Base-by-base conservation (phyloP, 1,284 basidiomycete genomes). In the Cutaneotrichosporon cavernicola region DNA sequence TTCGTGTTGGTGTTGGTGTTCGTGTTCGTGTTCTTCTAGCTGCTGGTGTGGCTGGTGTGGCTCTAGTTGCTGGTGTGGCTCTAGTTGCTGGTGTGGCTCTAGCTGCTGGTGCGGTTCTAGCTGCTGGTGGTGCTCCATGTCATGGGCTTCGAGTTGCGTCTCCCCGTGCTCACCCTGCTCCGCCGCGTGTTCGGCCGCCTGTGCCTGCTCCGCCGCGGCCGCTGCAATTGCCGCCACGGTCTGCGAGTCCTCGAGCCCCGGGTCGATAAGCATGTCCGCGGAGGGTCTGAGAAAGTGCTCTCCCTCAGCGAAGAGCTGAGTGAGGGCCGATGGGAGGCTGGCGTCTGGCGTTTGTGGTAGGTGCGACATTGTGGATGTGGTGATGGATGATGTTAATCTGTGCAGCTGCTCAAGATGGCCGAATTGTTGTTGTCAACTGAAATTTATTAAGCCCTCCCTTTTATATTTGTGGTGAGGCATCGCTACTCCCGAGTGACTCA, bases 221-320 rank as follows among this genome's bases (percentile, higher is more conserved):
- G 64, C 40, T 10, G 64, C 58, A 21, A 59, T 57, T 5, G 58
- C 47, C 5, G 57, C 56, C 2, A 34, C 47, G 8, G 32, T 46
- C 11, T 32, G 53, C 26, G 34, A 52, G 5, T 52, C 46, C 26
- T 26, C 56, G 36, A 67, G 58, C 9, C 21, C 31, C 8, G 59
- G 51, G 56, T 67, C 60, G 34, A 67, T 62, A 11, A 67, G 52
- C 18, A 62, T 62, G 58, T 64, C 61, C 16, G 40, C 58, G 18
- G 52, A n/a, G 0, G 60, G 61, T 21, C 57, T 59, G 31, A 67
- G 63, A 31, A 65, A 67, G 58, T 67, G 65, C 47, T 65, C 61
- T 32, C 58, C 61, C n/a, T 55, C 58, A 1, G 61, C 51, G 36
- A 67, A 67, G 18, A 67, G 61, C 50, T 64, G 61, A 2, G 52